A percentile compares a stretch with the other conserved stretches of the same genome.
These are phyloP conservation scores for Bretschneidera sinensis DNA, from an alignment of 345 rosid genomes.

Conservation along the genomic window DNA sequence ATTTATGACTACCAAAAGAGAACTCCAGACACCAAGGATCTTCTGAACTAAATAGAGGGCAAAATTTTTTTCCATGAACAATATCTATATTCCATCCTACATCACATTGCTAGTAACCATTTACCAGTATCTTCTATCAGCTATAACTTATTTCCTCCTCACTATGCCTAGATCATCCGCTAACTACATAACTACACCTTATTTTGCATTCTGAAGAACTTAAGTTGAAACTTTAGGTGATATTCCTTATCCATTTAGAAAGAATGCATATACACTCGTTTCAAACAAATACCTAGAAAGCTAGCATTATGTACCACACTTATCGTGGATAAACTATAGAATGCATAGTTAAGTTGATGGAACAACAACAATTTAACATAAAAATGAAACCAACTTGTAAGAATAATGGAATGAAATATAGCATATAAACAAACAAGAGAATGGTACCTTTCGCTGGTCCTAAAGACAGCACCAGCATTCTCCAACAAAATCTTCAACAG, in stretches of 20 bases:
- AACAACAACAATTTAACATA: too few species aligned
- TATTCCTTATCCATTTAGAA: too few species aligned
- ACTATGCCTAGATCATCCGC: neutral
- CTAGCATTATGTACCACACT: neutral
- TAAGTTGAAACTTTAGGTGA: neutral
- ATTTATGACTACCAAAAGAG: too few species aligned
- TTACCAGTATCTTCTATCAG: neutral
- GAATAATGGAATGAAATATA: neutral
- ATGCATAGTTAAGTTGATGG: too few species aligned
- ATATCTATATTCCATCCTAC: neutral
- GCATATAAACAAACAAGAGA: slow-evolving; percentile 25
- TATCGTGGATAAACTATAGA: neutral
- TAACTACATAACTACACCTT: neutral
- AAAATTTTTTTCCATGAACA: neutral
- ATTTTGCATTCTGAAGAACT: neutral
- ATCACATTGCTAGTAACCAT: neutral
- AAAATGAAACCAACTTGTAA: neutral
- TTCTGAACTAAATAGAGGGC: too few species aligned
- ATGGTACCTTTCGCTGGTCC: slow-evolving; percentile 93
- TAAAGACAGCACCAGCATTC: slow-evolving; percentile 98
- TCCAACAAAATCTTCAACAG: slow-evolving; percentile 91
- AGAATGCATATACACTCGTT: too few species aligned
- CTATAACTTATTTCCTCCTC: neutral
- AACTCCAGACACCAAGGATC: too few species aligned
- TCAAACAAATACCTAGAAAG: too few species aligned